Conservation (phyloP, 345 rosid genomes). For the Corchorus olitorius region DNA sequence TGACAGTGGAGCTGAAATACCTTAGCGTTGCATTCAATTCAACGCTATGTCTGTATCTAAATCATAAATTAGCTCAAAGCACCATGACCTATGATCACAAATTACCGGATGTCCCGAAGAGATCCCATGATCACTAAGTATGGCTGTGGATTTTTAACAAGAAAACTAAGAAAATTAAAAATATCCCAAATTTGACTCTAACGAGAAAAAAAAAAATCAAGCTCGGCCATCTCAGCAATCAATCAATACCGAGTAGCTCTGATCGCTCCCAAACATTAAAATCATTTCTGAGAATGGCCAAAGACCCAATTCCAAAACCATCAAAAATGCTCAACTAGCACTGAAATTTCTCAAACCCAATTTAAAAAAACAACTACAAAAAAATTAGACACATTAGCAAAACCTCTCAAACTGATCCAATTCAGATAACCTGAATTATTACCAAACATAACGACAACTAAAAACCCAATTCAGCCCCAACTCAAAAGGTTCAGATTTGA, state of each 20-base stretch:
- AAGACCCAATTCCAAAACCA: background rate
- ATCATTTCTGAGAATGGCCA: background rate
- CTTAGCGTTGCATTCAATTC: background rate
- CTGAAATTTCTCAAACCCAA: background rate
- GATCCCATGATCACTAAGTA: background rate
- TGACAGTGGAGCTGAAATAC: background rate
- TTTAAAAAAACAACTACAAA: background rate
- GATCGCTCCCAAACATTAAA: constrained; percentile 11
- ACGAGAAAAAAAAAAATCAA: background rate
- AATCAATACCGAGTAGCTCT: background rate
- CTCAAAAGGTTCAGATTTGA: background rate
- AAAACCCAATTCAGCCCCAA: constrained; percentile 12
- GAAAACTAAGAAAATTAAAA: background rate
- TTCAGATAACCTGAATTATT: background rate
- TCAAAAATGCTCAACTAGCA: background rate
- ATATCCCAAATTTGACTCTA: background rate
- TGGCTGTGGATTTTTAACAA: background rate
- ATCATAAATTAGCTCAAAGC: constrained; percentile 1
- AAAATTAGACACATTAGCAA: background rate
- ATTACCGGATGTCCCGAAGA: too few relatives aligned
- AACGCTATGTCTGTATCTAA: background rate
- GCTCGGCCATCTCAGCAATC: background rate
- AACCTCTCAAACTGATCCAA: background rate
- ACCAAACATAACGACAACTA: background rate
- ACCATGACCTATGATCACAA: background rate